phyloP scores from a whole-genome alignment of 331 rosid genomes.

The Prunus yedoensis region DNA sequence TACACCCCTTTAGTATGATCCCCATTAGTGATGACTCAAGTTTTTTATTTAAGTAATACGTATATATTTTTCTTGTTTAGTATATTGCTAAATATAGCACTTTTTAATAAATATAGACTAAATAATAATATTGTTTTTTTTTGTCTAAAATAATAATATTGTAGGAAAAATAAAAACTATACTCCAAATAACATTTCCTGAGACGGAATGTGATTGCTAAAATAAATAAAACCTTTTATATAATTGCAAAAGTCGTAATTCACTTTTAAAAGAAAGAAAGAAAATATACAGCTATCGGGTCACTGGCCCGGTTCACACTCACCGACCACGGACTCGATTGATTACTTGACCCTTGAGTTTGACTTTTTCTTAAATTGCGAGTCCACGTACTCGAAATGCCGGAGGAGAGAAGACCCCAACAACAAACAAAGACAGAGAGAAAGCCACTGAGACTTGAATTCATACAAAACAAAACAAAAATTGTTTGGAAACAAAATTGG shows the following conservation, averaged over 20 bases:
- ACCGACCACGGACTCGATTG: not conserved
- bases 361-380: not conserved
- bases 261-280: not conserved
- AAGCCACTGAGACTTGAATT: not conserved
- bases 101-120: no score
- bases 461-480: not conserved
- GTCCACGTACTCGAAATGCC: not conserved
- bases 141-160: no score
- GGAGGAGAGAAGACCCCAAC: not conserved
- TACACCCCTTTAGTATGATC: no score
- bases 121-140: no score
- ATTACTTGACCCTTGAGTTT: not conserved
- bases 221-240: not conserved
- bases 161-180: no score
- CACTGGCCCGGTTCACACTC: not conserved
- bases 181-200: no score
- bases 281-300: not conserved
- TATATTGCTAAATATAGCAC: not conserved
- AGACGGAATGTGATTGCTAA: not conserved
- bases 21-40: no score
- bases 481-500: not conserved
- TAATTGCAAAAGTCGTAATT: not conserved
- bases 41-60: no score
- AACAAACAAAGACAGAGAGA: not conserved
- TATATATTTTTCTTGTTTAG: not conserved